A percentile compares a stretch with the other conserved stretches of the same genome.
Evolutionary conservation across 2,329 filamentous ascomycete species (phyloP).

Genomic region (Aspergillus pseudoviridinutans): DNA sequence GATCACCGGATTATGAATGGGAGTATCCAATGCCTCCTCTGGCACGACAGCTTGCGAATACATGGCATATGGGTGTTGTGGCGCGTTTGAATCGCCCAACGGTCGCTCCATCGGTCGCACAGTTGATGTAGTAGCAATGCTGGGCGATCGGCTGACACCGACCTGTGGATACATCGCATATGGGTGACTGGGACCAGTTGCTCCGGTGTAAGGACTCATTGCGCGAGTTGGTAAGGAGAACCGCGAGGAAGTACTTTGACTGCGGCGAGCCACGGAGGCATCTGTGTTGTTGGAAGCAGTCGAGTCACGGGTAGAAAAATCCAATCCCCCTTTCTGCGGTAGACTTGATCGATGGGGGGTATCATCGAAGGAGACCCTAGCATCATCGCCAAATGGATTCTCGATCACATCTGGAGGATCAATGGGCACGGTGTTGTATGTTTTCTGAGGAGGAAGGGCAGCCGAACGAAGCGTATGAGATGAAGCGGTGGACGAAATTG

Average conservation of each 20-base stretch:
- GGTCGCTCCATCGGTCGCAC: conserved; percentile 55
- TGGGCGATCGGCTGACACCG: conserved; percentile 53
- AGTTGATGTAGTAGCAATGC: conserved; percentile 69
- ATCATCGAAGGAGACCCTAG: conserved; percentile 30
- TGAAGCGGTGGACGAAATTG: conserved; percentile 30
- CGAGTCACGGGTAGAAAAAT: conserved; percentile 29
- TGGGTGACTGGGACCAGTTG: conserved; percentile 73
- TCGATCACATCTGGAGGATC: conserved; percentile 20
- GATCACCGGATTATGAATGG: conserved; percentile 47
- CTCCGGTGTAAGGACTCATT: conserved; percentile 65
- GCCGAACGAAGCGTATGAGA: conserved; percentile 30
- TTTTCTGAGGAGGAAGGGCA: conserved; percentile 22
- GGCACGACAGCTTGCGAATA: conserved; percentile 75
- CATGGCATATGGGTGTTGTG: conserved; percentile 80
- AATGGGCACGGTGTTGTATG: conserved; percentile 18
- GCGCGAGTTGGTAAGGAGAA: conserved; percentile 43
- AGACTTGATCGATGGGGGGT: conserved; percentile 30
- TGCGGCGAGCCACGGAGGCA: conserved; percentile 35
- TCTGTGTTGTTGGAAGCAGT: conserved; percentile 27
- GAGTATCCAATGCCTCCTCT: conserved; percentile 50
- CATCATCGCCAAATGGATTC: conserved; percentile 36
- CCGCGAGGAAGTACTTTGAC: conserved; percentile 43
- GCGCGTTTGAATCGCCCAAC: conserved; percentile 59
- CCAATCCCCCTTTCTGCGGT: conserved; percentile 28
- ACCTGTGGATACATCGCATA: conserved; percentile 82